phyloP scores from a whole-genome alignment of 129 eudicot genomes.

The Oenanthe sinensis region DNA sequence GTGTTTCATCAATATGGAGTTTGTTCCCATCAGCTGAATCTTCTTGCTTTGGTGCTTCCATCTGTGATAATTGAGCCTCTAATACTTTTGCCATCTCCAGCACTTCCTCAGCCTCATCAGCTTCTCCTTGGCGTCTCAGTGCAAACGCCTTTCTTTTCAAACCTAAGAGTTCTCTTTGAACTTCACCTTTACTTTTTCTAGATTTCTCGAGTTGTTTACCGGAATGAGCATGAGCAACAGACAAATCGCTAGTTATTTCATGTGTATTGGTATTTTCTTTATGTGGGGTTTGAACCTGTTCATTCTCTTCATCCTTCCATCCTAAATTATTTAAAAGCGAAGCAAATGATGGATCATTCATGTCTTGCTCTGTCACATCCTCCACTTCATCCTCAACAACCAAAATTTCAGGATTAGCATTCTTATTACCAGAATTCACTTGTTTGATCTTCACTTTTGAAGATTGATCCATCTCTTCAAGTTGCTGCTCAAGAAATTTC shows the following conservation, averaged over 20 bases:
- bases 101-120: constrained; percentile 71
- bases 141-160: constrained; percentile 69
- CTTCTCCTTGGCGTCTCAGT: constrained; percentile 77
- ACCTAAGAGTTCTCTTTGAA: constrained; percentile 79
- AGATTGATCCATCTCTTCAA: constrained; percentile 62
- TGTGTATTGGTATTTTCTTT: constrained; percentile 6
- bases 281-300: constrained; percentile 10
- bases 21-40: constrained; percentile 12
- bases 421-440: constrained; percentile 12
- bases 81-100: constrained; percentile 40
- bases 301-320: constrained; percentile 68
- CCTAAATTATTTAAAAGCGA: constrained; percentile 68
- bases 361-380: constrained; percentile 79
- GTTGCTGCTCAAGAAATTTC: constrained; percentile 78
- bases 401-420: constrained; percentile 20
- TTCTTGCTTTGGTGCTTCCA: constrained; percentile 43
- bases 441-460: constrained; percentile 24
- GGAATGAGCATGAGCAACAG: constrained; percentile 16
- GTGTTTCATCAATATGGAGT: constrained; percentile 3
- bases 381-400: constrained; percentile 44
- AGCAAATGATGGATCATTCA: constrained; percentile 77
- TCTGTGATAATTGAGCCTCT: constrained; percentile 67
- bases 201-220: constrained; percentile 20
- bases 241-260: background rate
- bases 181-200: constrained; percentile 54